Evolutionary conservation across 2,329 filamentous ascomycete species (phyloP), one percentile per base, ranked within the genome.

Genomic region (Ophiostoma perfectum): DNA sequence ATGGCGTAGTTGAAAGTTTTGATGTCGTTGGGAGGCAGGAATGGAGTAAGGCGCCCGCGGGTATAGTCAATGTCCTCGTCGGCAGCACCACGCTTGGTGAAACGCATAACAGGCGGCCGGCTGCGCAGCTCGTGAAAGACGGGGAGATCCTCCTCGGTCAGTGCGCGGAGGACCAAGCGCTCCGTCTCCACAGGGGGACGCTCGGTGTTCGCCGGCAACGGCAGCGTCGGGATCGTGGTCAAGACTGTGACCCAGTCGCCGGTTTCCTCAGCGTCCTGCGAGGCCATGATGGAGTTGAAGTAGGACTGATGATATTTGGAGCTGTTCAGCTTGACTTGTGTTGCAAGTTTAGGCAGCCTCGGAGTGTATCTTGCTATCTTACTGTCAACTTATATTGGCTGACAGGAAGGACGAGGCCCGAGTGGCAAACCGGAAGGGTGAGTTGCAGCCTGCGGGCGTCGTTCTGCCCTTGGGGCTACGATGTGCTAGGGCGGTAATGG

Each of bases 31-130:
- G 82, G 83, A 1, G 83, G 78, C n/a, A 86, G 74, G 44, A 78
- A 80, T 11, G 71, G 72, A 4, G 75, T 74, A 64, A 86, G 73
- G 65, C 74, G 79, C 38, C 70, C 72, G 69, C 76, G 76, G 9
- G 84, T 84, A 68, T 80, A 78, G 1, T 78, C 79, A 1, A 80
- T 65, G 72, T 81, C 77, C 67, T 73, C 70, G 76, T 88, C 83
- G 8, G 78, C 72, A 8, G 72, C 68, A 69, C 80, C 81, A 71
- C 74, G 71, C 3, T 70, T 67, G 67, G 87, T 87, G 80, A 83
- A 88, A 67, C 76, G 75, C 88, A 91, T 90, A 64, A 88, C 84
- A 72, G 88, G 85, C 4, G 82, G 80, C 74, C 88, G 80, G 14
- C 78, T 79, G 38, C 88, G 84, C 67, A 91, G 78, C 36, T 77